A percentile compares a stretch with the other conserved stretches of the same genome.
phyloP scores from a whole-genome alignment of 2,329 filamentous ascomycete species.

The Berkeleyomyces basicola region DNA sequence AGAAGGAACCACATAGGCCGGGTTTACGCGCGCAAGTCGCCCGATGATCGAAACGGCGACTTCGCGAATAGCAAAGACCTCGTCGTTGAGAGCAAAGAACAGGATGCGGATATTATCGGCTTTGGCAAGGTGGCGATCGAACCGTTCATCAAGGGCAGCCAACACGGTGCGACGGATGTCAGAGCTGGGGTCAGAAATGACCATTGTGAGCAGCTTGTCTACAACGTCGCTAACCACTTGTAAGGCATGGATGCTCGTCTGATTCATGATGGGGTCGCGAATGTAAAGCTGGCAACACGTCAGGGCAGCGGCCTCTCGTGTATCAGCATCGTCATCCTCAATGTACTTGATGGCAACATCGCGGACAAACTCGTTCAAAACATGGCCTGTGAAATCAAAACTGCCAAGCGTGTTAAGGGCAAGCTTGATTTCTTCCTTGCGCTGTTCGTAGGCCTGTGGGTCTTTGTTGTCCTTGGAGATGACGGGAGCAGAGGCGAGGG shows the following conservation, averaged over 20 bases:
- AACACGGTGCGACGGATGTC: slow-evolving; percentile 82
- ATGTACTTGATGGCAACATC: slow-evolving; percentile 98
- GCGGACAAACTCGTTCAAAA: slow-evolving; percentile 94
- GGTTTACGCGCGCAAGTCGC: slow-evolving; percentile 76
- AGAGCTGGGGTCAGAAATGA: slow-evolving; percentile 78
- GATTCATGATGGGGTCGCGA: slow-evolving; percentile 90
- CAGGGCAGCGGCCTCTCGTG: slow-evolving; percentile 81
- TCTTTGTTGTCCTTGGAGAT: slow-evolving; percentile 80
- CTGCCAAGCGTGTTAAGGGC: slow-evolving; percentile 92
- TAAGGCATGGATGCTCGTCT: slow-evolving; percentile 91
- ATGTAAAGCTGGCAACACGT: slow-evolving; percentile 98
- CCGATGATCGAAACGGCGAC: slow-evolving; percentile 94
- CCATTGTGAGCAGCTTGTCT: slow-evolving; percentile 86
- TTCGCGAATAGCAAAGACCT: slow-evolving; percentile 81
- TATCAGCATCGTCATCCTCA: slow-evolving; percentile 85
- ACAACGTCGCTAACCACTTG: slow-evolving; percentile 97
- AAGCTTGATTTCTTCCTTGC: slow-evolving; percentile 77
- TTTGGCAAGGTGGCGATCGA: slow-evolving; percentile 91
- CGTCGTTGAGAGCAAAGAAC: slow-evolving; percentile 91
- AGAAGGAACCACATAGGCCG: slow-evolving; percentile 93
- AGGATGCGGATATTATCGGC: slow-evolving; percentile 93
- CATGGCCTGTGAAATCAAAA: slow-evolving; percentile 82
- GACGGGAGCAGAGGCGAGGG: slow-evolving; percentile 63
- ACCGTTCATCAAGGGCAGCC: slow-evolving; percentile 76
- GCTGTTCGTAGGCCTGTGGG: slow-evolving; percentile 59